Conservation (phyloP, 768 basidiomycete genomes). For the Rhodotorula toruloides region DNA sequence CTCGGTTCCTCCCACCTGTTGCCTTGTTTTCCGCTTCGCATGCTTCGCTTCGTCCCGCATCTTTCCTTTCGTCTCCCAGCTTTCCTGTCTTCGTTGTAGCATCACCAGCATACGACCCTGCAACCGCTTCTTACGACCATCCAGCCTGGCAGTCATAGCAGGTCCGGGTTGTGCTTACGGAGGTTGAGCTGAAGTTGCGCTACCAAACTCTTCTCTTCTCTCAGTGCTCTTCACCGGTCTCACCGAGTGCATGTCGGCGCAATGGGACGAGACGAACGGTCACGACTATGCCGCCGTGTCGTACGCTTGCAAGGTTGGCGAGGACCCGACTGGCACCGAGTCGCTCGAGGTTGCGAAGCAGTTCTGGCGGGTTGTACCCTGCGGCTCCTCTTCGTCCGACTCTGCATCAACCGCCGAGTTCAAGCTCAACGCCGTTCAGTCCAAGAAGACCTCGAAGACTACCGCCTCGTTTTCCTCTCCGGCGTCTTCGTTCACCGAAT, state of each 20-base stretch:
- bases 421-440: not conserved
- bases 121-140: no score
- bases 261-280: conserved; percentile 19
- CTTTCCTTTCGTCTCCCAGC: no score
- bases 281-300: conserved; percentile 24
- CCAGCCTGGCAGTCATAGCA: no score
- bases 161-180: no score
- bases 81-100: no score
- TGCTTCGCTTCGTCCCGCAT: no score
- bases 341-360: conserved; percentile 31
- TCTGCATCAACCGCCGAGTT: not conserved
- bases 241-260: conserved; percentile 16
- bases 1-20: no score
- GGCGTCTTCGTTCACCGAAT: not conserved
- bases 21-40: no score
- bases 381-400: conserved; percentile 3
- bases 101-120: no score
- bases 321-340: conserved; percentile 9
- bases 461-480: not conserved
- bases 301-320: conserved; percentile 34
- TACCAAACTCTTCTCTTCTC: no score
- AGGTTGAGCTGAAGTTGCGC: no score
- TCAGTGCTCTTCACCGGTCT: conserved; percentile 6
- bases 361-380: conserved; percentile 29
- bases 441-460: not conserved